Evolutionary conservation across 495 filamentous ascomycete species (phyloP).

Genomic region (Penicillium maclennaniae): DNA sequence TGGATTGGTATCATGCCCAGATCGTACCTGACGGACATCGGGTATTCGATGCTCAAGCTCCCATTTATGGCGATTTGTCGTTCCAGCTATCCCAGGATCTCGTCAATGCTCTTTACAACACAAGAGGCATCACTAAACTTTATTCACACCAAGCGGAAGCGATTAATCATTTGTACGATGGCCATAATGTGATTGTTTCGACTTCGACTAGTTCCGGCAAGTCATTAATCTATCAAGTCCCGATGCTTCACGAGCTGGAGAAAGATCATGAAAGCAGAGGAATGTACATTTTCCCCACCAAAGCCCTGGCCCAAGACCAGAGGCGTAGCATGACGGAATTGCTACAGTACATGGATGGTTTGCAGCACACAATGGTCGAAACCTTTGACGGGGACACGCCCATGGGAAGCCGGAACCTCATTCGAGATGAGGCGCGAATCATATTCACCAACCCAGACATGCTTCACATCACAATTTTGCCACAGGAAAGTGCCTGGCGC

Average conservation of each 20-base stretch:
- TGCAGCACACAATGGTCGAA: slow-evolving; percentile 77
- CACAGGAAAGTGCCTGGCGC: slow-evolving; percentile 87
- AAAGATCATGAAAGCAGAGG: slow-evolving; percentile 70
- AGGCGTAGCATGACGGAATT: slow-evolving; percentile 82
- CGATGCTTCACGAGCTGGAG: slow-evolving; percentile 86
- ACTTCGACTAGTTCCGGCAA: slow-evolving; percentile 97
- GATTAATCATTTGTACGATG: slow-evolving; percentile 82
- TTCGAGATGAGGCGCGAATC: slow-evolving; percentile 85
- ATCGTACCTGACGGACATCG: slow-evolving; percentile 93
- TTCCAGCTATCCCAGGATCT: slow-evolving; percentile 86
- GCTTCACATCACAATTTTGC: slow-evolving; percentile 92
- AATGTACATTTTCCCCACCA: slow-evolving; percentile 98
- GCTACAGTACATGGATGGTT: slow-evolving; percentile 68
- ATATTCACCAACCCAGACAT: slow-evolving; percentile 99
- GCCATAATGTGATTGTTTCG: slow-evolving; percentile 83
- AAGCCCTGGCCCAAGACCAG: slow-evolving; percentile 95
- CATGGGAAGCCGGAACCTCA: slow-evolving; percentile 68
- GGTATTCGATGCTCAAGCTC: slow-evolving; percentile 82
- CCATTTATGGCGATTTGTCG: slow-evolving; percentile 77
- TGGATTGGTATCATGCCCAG: slow-evolving; percentile 85
- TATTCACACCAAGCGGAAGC: slow-evolving; percentile 95
- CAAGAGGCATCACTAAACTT: slow-evolving; percentile 76
- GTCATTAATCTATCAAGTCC: slow-evolving; percentile 93
- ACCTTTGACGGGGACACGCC: slow-evolving; percentile 96
- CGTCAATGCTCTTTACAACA: slow-evolving; percentile 93